Evolutionary conservation across 2,329 filamentous ascomycete species (phyloP), one percentile per base, ranked within the genome.

Genomic region (Talaromyces marneffei): DNA sequence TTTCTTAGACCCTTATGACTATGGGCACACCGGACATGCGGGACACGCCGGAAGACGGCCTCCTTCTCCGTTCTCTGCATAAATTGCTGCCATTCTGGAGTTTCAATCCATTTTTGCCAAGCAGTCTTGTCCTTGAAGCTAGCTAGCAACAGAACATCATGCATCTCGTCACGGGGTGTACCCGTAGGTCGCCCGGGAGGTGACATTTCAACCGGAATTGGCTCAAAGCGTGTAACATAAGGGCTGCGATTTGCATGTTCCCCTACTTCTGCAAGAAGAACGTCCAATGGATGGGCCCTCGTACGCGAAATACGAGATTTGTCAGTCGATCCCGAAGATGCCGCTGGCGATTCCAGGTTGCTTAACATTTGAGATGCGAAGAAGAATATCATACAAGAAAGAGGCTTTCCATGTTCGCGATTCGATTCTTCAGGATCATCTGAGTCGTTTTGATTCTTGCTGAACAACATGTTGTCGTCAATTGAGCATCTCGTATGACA

Each of bases 11-110:
- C 66, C 52, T 66, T 68, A 42, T 67, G 54, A 40, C 68, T 70
- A 57, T 65, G 64, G 37, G 69, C 68, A 67, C 69, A 71, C 46
- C 69, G 61, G 18, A 69, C 69, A 68, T 71, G 67, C 35, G 68
- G 69, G 53, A 69, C 64, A 37, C 66, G 54, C 23, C 69, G 63
- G 60, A 70, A 69, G 16, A 69, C 68, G 20, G 56, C 62, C 20
- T 69, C 65, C 12, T 64, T 62, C 46, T 69, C 65, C 18, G 67
- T 68, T 58, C 60, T 64, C 48, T 64, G 53, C 67, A 70, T 69
- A 42, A 70, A 71, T 16, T 67, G 65, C 60, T 70, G 63, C 69
- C 68, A 70, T 57, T 68, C 66, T 54, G 61, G 66, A 61, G 67
- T 59, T 44, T 39, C 54, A 56, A 55, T 62, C 56, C 68, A 71